A percentile compares a stretch with the other conserved stretches of the same genome.
These are phyloP conservation scores for Stemphylium beticola DNA, from an alignment of 2,329 filamentous ascomycete species.

Conservation along the genomic window DNA sequence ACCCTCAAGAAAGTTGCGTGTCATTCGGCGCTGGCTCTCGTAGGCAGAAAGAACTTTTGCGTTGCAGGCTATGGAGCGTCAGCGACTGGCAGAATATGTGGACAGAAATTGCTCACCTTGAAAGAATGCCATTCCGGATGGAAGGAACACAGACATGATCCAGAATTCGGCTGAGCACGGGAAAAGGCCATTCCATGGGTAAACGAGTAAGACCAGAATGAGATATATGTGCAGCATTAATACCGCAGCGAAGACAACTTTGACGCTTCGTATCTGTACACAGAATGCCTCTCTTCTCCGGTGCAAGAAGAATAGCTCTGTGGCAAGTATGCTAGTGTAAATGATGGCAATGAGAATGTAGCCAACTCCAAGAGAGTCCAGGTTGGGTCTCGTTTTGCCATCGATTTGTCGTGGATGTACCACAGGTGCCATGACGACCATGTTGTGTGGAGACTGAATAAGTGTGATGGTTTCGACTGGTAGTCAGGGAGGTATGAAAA, in stretches of 20 bases:
- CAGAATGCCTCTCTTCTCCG: constrained; percentile 39
- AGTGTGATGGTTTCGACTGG: constrained; percentile 15
- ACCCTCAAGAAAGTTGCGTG: constrained; percentile 42
- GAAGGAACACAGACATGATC: constrained; percentile 49
- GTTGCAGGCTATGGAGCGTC: constrained; percentile 37
- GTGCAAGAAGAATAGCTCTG: constrained; percentile 40
- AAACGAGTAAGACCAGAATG: constrained; percentile 45
- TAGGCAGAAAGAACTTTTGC: constrained; percentile 46
- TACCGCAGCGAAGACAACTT: constrained; percentile 43
- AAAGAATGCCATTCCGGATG: constrained; percentile 49
- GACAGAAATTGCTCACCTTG: constrained; percentile 32
- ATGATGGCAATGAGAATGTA: constrained; percentile 42
- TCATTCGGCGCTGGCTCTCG: constrained; percentile 44
- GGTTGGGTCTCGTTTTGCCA: constrained; percentile 36
- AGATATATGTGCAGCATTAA: constrained; percentile 47
- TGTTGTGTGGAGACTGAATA: constrained; percentile 25
- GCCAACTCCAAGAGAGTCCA: constrained; percentile 39
- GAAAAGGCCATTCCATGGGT: constrained; percentile 44
- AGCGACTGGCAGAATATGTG: background rate
- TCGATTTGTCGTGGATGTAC: constrained; percentile 36
- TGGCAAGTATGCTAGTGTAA: constrained; percentile 42
- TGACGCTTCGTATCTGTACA: constrained; percentile 42
- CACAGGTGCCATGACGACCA: constrained; percentile 43
- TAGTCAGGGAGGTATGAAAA: constrained; percentile 7
- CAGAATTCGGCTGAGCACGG: constrained; percentile 48